phyloP scores from a whole-genome alignment of 768 basidiomycete species.

The Polyporus arcularius region DNA sequence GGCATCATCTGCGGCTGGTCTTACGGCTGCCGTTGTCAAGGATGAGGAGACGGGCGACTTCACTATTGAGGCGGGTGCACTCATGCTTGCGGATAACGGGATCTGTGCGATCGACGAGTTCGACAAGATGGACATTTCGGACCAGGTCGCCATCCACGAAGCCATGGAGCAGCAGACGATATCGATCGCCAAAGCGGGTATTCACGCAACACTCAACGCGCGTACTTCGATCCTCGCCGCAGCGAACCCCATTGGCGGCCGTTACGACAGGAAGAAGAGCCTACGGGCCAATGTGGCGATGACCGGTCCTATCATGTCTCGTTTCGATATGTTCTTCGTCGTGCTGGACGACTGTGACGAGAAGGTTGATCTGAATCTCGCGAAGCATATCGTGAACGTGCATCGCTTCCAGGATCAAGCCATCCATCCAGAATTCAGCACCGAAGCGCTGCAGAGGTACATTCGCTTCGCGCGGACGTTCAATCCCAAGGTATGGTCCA shows the following conservation, averaged over 20 bases:
- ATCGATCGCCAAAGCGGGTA: constrained; percentile 98
- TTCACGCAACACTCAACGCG: constrained; percentile 97
- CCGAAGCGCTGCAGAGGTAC: constrained; percentile 94
- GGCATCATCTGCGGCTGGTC: constrained; percentile 97
- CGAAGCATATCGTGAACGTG: constrained; percentile 96
- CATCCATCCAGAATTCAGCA: constrained; percentile 95
- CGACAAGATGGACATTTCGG: constrained; percentile 99
- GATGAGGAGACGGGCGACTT: constrained; percentile 99
- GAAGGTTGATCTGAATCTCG: constrained; percentile 89
- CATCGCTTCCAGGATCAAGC: constrained; percentile 95
- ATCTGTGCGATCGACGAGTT: constrained; percentile 99
- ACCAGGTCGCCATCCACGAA: constrained; percentile 99
- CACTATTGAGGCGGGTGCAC: constrained; percentile 97
- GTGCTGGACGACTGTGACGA: constrained; percentile 97
- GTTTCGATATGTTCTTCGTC: constrained; percentile 97
- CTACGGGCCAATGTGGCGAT: constrained; percentile 93
- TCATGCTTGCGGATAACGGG: constrained; percentile 99
- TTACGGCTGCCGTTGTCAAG: constrained; percentile 97
- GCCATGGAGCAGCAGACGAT: constrained; percentile 99
- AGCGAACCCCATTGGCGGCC: constrained; percentile 95
- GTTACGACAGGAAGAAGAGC: constrained; percentile 94
- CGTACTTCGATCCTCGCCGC: constrained; percentile 97
- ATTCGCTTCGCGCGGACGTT: constrained; percentile 97
- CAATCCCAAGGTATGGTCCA: constrained; percentile 80
- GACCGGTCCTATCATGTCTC: constrained; percentile 99